These are phyloP conservation scores for Globisporangium iwayamae DNA, from an alignment of 352 stramenopile genomes.

Conservation along the genomic window DNA sequence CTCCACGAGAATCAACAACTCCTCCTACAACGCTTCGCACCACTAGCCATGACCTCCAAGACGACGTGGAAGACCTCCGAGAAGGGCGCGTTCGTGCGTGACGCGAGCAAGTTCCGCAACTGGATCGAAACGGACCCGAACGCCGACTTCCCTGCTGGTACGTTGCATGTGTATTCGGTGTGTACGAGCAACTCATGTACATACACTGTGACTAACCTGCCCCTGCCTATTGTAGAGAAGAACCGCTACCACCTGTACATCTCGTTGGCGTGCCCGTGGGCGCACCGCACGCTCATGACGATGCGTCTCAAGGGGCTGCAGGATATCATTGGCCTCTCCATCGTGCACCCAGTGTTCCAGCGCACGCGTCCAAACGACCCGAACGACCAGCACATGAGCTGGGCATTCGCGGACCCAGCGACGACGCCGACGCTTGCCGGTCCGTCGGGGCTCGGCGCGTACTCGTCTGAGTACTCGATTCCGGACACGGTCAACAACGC, in stretches of 20 bases:
- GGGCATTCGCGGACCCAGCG: conserved; percentile 72
- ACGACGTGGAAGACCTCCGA: conserved; percentile 59
- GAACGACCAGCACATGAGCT: conserved; percentile 69
- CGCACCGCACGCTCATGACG: conserved; percentile 76
- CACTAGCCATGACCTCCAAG: conserved; percentile 51
- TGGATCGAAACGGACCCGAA: conserved; percentile 61
- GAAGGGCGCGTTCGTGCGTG: conserved; percentile 71
- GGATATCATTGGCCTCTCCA: conserved; percentile 90
- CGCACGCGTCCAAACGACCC: conserved; percentile 68
- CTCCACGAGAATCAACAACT: not conserved
- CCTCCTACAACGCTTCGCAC: not conserved
- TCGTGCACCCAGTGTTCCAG: conserved; percentile 89
- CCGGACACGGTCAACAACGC: conserved; percentile 65
- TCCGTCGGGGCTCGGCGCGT: conserved; percentile 59
- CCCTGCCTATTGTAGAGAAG: conserved; percentile 21
- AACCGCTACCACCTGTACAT: conserved; percentile 95
- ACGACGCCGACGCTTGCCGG: conserved; percentile 59
- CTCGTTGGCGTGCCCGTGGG: conserved; percentile 93
- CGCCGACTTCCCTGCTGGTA: conserved; percentile 58
- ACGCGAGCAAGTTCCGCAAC: conserved; percentile 76
- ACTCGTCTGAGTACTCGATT: conserved; percentile 62
- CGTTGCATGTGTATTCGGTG: not conserved
- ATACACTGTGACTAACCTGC: not conserved
- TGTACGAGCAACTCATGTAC: too few relatives aligned
- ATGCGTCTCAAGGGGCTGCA: conserved; percentile 94